These are phyloP conservation scores for Lycium ferocissimum DNA, from an alignment of 257 asterid genomes.

Conservation along the genomic window DNA sequence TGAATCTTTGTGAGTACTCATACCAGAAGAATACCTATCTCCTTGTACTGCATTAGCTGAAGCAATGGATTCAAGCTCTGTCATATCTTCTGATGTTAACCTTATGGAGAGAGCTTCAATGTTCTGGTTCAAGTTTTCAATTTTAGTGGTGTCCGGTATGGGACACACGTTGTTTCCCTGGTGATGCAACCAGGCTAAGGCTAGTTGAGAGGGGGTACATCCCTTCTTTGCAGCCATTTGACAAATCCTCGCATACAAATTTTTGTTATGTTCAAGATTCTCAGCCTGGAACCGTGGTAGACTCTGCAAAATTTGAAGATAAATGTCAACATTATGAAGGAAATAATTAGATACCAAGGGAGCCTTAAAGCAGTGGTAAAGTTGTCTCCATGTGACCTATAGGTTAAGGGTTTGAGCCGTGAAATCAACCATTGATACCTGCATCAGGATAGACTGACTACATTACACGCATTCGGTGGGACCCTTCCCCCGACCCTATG, in stretches of 20 bases:
- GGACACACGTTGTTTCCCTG: slow-evolving; percentile 40
- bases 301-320: neutral
- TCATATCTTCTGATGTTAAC: slow-evolving; percentile 40
- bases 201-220: slow-evolving; percentile 35
- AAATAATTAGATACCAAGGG: neutral
- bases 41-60: slow-evolving; percentile 41
- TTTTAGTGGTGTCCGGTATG: slow-evolving; percentile 37
- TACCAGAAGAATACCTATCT: slow-evolving; percentile 3
- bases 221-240: slow-evolving; percentile 38
- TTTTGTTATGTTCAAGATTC: slow-evolving; percentile 36
- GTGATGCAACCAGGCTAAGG: slow-evolving; percentile 41
- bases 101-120: slow-evolving; percentile 40
- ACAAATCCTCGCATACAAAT: slow-evolving; percentile 2
- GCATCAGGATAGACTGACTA: too few species aligned
- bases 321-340: neutral
- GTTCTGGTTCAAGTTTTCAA: slow-evolving; percentile 42
- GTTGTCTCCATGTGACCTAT: too few species aligned
- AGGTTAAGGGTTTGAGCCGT: neutral
- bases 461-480: too few species aligned
- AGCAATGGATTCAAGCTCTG: slow-evolving; percentile 40
- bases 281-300: slow-evolving; percentile 31
- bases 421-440: too few species aligned
- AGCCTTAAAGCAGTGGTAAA: too few species aligned
- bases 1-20: slow-evolving; percentile 32
- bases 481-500: too few species aligned